Conservation (phyloP, 805 yeast genomes). For the Wickerhamiella dianesei region DNA sequence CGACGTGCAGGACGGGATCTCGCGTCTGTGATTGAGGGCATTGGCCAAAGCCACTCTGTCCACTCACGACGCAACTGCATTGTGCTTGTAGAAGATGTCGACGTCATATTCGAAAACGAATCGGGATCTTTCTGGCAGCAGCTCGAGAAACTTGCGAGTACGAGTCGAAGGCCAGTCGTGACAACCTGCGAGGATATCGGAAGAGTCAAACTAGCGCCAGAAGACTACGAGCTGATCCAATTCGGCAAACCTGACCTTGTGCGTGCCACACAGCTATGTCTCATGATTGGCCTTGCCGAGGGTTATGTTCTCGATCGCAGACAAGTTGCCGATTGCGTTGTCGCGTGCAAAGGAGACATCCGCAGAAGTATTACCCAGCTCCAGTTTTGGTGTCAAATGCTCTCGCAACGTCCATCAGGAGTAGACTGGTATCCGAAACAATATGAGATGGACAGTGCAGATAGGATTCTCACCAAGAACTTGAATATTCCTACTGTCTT, state of each 20-base stretch:
- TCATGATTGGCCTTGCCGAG: constrained; percentile 25
- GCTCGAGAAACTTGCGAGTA: constrained; percentile 44
- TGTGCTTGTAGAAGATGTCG: constrained; percentile 76
- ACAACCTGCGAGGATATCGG: constrained; percentile 44
- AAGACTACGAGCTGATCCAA: constrained; percentile 30
- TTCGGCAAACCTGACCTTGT: constrained; percentile 17
- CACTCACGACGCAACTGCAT: constrained; percentile 47
- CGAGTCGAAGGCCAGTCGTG: constrained; percentile 56
- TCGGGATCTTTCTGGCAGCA: constrained; percentile 61
- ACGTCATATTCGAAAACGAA: constrained; percentile 64
- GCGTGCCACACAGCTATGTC: constrained; percentile 19
- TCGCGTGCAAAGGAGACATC: constrained; percentile 19
- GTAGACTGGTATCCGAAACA: constrained; percentile 23
- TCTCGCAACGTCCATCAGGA: constrained; percentile 23
- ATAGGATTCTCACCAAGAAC: constrained; percentile 17
- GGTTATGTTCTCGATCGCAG: constrained; percentile 22
- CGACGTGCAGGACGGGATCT: constrained; percentile 62
- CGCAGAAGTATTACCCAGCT: constrained; percentile 20
- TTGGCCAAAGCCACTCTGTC: constrained; percentile 73
- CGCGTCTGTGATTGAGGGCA: constrained; percentile 49
- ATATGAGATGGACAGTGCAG: constrained; percentile 9
- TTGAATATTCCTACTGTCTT: constrained; percentile 10
- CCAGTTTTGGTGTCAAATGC: constrained; percentile 27
- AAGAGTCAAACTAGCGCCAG: constrained; percentile 20
- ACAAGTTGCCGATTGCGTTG: constrained; percentile 15